These are phyloP conservation scores for Emergomyces orientalis DNA, from an alignment of 2,329 filamentous ascomycete species.

Conservation along the genomic window DNA sequence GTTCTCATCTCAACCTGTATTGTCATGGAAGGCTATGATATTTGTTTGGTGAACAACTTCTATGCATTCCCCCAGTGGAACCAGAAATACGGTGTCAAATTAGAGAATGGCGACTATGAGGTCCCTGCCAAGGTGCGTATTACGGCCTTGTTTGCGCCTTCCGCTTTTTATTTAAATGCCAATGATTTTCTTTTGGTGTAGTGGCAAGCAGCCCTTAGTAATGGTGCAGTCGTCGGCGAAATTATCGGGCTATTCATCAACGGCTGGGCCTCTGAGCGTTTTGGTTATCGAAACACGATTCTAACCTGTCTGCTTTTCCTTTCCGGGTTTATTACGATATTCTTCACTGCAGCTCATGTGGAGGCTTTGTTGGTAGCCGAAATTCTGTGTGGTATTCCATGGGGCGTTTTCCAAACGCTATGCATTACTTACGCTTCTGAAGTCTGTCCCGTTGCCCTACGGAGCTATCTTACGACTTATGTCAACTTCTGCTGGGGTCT, in stretches of 20 bases:
- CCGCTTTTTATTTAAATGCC: neutral
- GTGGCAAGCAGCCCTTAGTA: constrained; percentile 40
- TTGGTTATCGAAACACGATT: constrained; percentile 45
- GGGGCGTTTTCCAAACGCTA: constrained; percentile 45
- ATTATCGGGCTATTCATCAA: constrained; percentile 46
- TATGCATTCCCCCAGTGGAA: constrained; percentile 43
- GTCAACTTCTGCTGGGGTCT: constrained; percentile 42
- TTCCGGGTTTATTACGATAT: constrained; percentile 41
- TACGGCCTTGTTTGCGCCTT: neutral
- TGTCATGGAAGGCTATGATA: constrained; percentile 83
- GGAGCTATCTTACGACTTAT: constrained; percentile 39
- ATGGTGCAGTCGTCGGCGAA: constrained; percentile 36
- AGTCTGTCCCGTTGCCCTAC: constrained; percentile 39
- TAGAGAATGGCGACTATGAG: constrained; percentile 29
- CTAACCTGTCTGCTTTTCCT: constrained; percentile 40
- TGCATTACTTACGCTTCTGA: constrained; percentile 41
- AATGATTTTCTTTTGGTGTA: constrained; percentile 15
- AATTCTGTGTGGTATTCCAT: constrained; percentile 44
- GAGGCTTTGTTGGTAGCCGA: constrained; percentile 42
- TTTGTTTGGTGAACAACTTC: constrained; percentile 73
- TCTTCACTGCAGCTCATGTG: constrained; percentile 44
- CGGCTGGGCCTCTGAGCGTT: constrained; percentile 43
- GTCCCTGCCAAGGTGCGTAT: constrained; percentile 32
- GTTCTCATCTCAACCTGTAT: constrained; percentile 84
- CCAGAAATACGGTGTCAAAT: constrained; percentile 31